These are phyloP conservation scores for Candida ulmi DNA, from an alignment of 805 yeast species.

Conservation along the genomic window DNA sequence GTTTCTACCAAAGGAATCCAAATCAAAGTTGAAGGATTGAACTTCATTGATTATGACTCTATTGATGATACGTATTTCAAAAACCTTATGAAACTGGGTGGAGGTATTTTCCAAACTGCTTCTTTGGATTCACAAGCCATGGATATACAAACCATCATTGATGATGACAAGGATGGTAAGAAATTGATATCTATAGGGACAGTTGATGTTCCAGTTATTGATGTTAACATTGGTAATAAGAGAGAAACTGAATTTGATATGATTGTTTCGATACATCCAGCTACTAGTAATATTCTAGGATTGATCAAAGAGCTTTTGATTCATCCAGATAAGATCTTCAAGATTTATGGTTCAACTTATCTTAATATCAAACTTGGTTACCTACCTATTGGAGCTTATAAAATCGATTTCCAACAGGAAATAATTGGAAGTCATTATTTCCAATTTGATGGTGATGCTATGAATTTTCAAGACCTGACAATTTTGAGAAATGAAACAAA, in stretches of 20 bases:
- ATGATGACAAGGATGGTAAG: slow-evolving; percentile 5
- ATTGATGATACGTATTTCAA: slow-evolving; percentile 24
- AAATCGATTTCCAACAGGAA: slow-evolving; percentile 26
- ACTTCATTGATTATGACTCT: slow-evolving; percentile 25
- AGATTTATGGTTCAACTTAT: slow-evolving; percentile 29
- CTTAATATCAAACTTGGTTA: slow-evolving; percentile 28
- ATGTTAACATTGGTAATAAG: slow-evolving; percentile 25
- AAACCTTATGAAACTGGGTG: slow-evolving; percentile 27
- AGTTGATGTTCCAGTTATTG: slow-evolving; percentile 28
- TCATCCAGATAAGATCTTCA: slow-evolving; percentile 26
- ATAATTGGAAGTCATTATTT: slow-evolving; percentile 21
- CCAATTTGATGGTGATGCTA: slow-evolving; percentile 13
- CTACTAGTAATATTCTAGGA: slow-evolving; percentile 26
- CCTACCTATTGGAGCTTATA: slow-evolving; percentile 26
- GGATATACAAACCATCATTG: slow-evolving; percentile 22
- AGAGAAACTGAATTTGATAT: slow-evolving; percentile 22
- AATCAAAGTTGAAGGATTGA: slow-evolving; percentile 26
- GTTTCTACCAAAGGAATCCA: slow-evolving; percentile 27
- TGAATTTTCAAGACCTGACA: slow-evolving; percentile 20
- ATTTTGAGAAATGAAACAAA: slow-evolving; percentile 16
- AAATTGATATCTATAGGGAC: slow-evolving; percentile 24
- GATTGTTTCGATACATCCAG: slow-evolving; percentile 27
- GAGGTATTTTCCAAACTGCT: slow-evolving; percentile 23
- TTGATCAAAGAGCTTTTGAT: slow-evolving; percentile 27
- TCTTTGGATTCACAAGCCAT: slow-evolving; percentile 26